A percentile compares a stretch with the other conserved stretches of the same genome.
phyloP scores from a whole-genome alignment of 805 yeast genomes.

The Candida rishiriensis region DNA sequence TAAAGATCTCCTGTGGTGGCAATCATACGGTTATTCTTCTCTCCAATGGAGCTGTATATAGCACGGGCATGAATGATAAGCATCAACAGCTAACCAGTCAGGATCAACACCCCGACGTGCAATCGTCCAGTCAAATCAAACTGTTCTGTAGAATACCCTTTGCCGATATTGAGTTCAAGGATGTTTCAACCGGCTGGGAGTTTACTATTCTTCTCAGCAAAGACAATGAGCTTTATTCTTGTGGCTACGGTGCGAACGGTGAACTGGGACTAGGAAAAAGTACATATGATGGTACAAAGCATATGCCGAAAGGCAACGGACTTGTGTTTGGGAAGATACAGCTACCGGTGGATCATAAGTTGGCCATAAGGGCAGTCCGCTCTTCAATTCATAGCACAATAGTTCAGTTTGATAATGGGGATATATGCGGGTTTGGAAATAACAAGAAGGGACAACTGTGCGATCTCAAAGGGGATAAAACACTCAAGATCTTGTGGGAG shows the following conservation, averaged over 20 bases:
- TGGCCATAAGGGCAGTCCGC: constrained; percentile 12
- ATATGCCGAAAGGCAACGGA: neutral
- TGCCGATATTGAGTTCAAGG: constrained; percentile 33
- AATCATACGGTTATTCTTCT: constrained; percentile 71
- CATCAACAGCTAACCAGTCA: constrained; percentile 15
- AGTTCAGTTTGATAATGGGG: constrained; percentile 35
- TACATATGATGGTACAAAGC: neutral
- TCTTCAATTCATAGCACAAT: constrained; percentile 47
- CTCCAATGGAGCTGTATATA: constrained; percentile 47
- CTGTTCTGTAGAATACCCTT: neutral
- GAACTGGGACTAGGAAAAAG: constrained; percentile 57
- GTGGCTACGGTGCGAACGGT: constrained; percentile 69
- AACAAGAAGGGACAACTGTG: constrained; percentile 58
- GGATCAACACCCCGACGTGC: constrained; percentile 1
- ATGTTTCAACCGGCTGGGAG: constrained; percentile 78
- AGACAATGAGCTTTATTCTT: constrained; percentile 37
- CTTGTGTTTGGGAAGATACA: neutral
- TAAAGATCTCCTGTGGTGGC: constrained; percentile 70
- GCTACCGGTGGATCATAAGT: constrained; percentile 1
- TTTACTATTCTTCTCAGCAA: constrained; percentile 49
- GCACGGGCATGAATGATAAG: constrained; percentile 41
- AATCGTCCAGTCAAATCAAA: constrained; percentile 5
- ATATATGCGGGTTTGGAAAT: constrained; percentile 64
- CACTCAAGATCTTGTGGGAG: constrained; percentile 20
- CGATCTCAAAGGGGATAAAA: constrained; percentile 5